Evolutionary conservation across 768 basidiomycete genomes (phyloP), one percentile per base, ranked within the genome.

Genomic region (Boletus reticuloceps): DNA sequence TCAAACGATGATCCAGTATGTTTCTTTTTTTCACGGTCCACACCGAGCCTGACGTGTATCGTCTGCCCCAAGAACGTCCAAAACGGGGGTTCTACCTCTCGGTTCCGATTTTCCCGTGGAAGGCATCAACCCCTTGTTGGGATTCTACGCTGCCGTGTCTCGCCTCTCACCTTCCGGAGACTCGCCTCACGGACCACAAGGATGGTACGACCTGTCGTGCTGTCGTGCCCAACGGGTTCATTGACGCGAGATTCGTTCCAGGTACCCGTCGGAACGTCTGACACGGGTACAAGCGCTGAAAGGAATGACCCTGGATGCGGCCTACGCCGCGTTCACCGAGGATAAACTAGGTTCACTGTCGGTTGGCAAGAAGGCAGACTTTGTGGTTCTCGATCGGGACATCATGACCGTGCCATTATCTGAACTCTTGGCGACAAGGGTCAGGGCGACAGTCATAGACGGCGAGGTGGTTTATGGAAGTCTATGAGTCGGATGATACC

Each of bases 101-200:
- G 95, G 96, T 3, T 92, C 93, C 4, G 95, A 98, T 69, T 97
- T 98, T 70, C 96, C 96, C 0, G 86, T 98, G 4, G 95, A 98
- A 70, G 81, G 83, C 11, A 86, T 96, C 50, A 91, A 96, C 64
- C 95, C 96, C 0, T 74, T 98, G 34, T 75, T 89, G 4, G 92
- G 91, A 0, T 95, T 97, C 71, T 93, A 94, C 61, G 94, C 96
- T 6, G 92, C 93, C 0, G 80, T 94, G 3, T 79, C 92, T 2
- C 81, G 95, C 14, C 75, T 91, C 6, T 79, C 81, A 22, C 75
- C 78, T 3, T 76, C 82, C 13, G 93, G 93, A 0, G 73, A 75
- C 17, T 94, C 91, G 20, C 96, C 95, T 0, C 91, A 95, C 54
- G 95, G 94, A 1, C 50, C 74, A 5, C 80, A 74, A 27, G 95